Percentiles rank a stretch among this genome's conserved stretches.
Conservation (phyloP, 164 flowering plant species). For the Chimonanthus salicifolius region DNA sequence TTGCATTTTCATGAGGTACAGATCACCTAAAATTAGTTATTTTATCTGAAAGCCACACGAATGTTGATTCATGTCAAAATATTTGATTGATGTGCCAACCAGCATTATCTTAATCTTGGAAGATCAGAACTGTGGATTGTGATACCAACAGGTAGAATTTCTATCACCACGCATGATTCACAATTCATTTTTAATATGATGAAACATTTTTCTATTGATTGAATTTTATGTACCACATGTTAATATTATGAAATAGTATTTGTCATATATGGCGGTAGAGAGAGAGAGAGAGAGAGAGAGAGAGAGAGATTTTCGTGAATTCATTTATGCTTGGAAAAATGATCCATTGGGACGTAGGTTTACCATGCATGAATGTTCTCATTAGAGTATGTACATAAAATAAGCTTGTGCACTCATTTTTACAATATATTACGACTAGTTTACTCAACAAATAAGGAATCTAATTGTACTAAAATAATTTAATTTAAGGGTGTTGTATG, state of each 20-base stretch:
- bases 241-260: too few relatives aligned
- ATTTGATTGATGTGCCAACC: not conserved
- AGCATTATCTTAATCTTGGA: not conserved
- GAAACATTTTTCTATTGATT: too few relatives aligned
- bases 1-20: not conserved
- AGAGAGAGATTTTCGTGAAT: too few relatives aligned
- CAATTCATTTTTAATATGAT: too few relatives aligned
- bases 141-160: too few relatives aligned
- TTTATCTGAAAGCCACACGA: not conserved
- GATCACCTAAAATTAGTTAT: not conserved
- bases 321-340: too few relatives aligned
- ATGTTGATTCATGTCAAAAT: not conserved
- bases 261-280: too few relatives aligned
- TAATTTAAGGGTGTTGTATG: not conserved
- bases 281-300: too few relatives aligned
- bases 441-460: not conserved
- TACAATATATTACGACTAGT: too few relatives aligned
- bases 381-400: not conserved
- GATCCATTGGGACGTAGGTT: too few relatives aligned
- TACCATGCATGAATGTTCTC: not conserved
- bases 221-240: not conserved
- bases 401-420: not conserved
- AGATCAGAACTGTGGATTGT: not conserved
- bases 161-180: too few relatives aligned
- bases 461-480: not conserved